Conservation (phyloP, 441 rosid genomes). For the Gossypium davidsonii region DNA sequence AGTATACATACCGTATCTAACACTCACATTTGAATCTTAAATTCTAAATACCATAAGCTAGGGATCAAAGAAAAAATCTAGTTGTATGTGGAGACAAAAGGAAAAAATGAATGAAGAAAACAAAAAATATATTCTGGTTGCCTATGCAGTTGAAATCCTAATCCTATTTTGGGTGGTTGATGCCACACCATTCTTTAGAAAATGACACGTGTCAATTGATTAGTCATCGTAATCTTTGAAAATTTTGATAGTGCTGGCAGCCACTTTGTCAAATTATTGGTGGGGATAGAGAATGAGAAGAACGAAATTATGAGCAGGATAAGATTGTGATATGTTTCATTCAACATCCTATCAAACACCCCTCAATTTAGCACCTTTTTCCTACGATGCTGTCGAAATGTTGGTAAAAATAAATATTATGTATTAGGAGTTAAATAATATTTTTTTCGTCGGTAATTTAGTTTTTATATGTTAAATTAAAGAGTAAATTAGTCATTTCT, state of each 20-base stretch:
- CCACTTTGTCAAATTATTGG: neutral
- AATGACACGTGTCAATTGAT: conserved; percentile 15
- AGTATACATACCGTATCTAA: neutral
- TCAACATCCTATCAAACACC: conserved; percentile 18
- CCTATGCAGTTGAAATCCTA: conserved; percentile 18
- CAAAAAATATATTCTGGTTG: conserved; percentile 8
- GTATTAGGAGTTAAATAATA: too few relatives aligned
- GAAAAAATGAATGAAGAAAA: conserved; percentile 3
- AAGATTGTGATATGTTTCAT: conserved; percentile 22
- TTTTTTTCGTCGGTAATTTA: too few relatives aligned
- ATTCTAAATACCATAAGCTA: neutral
- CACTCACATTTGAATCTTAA: neutral
- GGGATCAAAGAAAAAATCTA: conserved; percentile 12
- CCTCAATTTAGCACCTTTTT: conserved; percentile 15
- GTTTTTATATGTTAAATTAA: too few relatives aligned
- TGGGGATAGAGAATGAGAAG: conserved; percentile 13
- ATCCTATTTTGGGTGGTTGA: conserved; percentile 22
- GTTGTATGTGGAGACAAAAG: conserved; percentile 27
- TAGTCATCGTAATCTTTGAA: conserved; percentile 6
- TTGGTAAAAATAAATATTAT: too few relatives aligned
- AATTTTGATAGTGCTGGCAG: conserved; percentile 11
- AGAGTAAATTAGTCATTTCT: too few relatives aligned
- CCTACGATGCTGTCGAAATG: neutral
- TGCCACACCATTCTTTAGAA: conserved; percentile 16
- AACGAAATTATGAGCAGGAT: conserved; percentile 23